Conservation (phyloP, 176 grass and related monocot genomes). For the Oryza longistaminata region DNA sequence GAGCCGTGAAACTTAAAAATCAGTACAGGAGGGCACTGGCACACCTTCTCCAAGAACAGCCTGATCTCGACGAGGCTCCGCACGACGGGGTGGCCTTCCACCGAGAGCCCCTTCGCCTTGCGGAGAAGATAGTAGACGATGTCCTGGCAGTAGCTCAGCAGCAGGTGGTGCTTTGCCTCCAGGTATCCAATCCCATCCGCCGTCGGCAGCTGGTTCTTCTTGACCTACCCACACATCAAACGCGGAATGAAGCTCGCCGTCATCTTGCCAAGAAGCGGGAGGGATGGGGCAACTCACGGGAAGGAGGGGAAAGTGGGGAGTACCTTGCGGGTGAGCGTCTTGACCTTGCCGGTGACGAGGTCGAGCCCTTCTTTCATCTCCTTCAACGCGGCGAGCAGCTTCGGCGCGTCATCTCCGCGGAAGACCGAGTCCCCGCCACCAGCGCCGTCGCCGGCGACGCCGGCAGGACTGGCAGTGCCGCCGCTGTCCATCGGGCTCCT, state of each 20-base stretch:
- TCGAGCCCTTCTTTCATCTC: conserved; percentile 88
- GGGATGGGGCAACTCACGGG: background rate
- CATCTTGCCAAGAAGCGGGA: background rate
- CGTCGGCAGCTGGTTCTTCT: conserved; percentile 65
- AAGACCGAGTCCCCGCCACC: background rate
- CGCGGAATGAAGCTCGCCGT: too few species aligned
- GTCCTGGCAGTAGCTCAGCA: conserved; percentile 76
- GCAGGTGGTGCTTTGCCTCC: conserved; percentile 78
- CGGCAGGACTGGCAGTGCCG: background rate
- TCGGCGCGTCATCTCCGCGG: conserved; percentile 57
- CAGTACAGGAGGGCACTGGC: background rate
- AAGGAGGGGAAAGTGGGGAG: background rate
- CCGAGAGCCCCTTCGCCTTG: conserved; percentile 84
- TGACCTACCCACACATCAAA: conserved; percentile 47
- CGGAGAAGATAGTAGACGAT: conserved; percentile 81
- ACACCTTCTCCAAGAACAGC: conserved; percentile 91
- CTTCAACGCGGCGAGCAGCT: conserved; percentile 59
- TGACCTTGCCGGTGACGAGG: conserved; percentile 63
- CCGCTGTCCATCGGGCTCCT: background rate
- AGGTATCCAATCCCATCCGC: conserved; percentile 77
- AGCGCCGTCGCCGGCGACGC: too few species aligned
- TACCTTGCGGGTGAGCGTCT: conserved; percentile 65
- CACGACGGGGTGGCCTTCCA: conserved; percentile 65
- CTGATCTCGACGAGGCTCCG: conserved; percentile 75
- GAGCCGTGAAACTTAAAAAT: background rate